A percentile compares a stretch with the other conserved stretches of the same genome.
These are phyloP conservation scores for Polytrichum commune DNA, from an alignment of 225 moss, liverwort and hornwort species.

Conservation along the genomic window DNA sequence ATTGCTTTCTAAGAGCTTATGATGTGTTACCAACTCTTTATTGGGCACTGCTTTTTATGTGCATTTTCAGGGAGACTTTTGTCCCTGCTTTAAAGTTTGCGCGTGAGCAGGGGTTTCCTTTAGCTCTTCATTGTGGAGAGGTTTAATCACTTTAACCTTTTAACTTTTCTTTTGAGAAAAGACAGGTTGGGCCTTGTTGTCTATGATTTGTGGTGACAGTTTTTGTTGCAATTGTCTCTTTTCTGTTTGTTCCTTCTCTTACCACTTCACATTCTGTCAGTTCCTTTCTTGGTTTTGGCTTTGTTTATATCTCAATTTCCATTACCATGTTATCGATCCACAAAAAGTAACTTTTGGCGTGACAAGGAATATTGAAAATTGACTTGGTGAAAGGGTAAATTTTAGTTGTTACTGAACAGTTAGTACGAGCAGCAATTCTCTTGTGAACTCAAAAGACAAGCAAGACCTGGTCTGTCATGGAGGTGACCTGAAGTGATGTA, in stretches of 20 bases:
- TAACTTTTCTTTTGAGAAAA: background rate
- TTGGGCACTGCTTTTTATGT: slow-evolving; percentile 4
- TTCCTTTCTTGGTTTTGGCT: too few species aligned
- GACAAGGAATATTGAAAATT: too few species aligned
- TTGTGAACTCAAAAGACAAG: too few species aligned
- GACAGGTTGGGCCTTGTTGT: too few species aligned
- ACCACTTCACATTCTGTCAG: too few species aligned
- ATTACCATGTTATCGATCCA: too few species aligned
- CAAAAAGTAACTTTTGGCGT: too few species aligned
- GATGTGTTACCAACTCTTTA: background rate
- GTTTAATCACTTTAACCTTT: slow-evolving; percentile 20
- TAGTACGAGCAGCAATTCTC: too few species aligned
- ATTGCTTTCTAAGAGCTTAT: background rate
- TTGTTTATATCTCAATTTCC: too few species aligned
- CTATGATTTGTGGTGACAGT: background rate
- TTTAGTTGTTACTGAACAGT: too few species aligned
- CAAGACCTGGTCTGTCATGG: background rate
- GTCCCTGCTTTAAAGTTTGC: slow-evolving; percentile 70
- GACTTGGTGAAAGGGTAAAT: too few species aligned
- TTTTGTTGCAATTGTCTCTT: background rate
- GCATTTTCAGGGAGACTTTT: slow-evolving; percentile 53
- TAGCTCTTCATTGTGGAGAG: slow-evolving; percentile 93
- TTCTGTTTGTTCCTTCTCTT: too few species aligned
- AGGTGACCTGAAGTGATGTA: slow-evolving; percentile 14
- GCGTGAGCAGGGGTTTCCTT: slow-evolving; percentile 62